Conservation (phyloP, 352 stramenopile genomes). For the Lagenidium giganteum region DNA sequence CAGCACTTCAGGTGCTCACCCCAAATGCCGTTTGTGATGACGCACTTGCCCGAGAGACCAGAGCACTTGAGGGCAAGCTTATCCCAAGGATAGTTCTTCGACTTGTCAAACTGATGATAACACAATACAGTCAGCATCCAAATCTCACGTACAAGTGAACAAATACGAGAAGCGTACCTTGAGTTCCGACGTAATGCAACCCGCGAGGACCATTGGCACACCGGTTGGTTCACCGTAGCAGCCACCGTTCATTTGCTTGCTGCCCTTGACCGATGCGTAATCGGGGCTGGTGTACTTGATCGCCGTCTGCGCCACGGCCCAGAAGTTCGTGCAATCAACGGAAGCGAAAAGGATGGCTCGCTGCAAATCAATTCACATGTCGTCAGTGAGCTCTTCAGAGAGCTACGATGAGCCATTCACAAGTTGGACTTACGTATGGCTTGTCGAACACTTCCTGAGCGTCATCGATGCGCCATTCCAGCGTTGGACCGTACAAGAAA, state of each 20-base stretch:
- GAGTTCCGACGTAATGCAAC: slow-evolving; percentile 71
- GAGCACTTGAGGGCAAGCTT: slow-evolving; percentile 76
- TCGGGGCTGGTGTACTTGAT: slow-evolving; percentile 76
- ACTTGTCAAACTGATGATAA: slow-evolving; percentile 49
- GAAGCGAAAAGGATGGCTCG: slow-evolving; percentile 77
- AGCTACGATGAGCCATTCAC: no score
- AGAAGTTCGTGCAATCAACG: slow-evolving; percentile 83
- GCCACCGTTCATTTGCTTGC: slow-evolving; percentile 80
- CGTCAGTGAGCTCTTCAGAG: background rate
- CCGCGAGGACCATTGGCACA: slow-evolving; percentile 65
- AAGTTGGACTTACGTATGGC: slow-evolving; percentile 28
- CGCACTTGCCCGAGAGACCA: slow-evolving; percentile 69
- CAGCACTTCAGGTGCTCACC: slow-evolving; percentile 82
- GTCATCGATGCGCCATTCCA: slow-evolving; percentile 77
- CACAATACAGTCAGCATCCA: background rate
- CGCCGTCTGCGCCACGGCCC: slow-evolving; percentile 68
- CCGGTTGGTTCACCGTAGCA: slow-evolving; percentile 70
- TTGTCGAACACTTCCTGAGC: slow-evolving; percentile 42
- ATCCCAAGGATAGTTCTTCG: slow-evolving; percentile 81
- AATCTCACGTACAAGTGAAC: no score
- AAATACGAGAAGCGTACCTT: slow-evolving; percentile 22
- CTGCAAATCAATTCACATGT: slow-evolving; percentile 7
- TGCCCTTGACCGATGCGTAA: slow-evolving; percentile 63
- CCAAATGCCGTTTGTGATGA: slow-evolving; percentile 84
- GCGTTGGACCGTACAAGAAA: slow-evolving; percentile 79